Base-by-base conservation (phyloP, 2,329 filamentous ascomycete genomes). In the Colletotrichum cereale region DNA sequence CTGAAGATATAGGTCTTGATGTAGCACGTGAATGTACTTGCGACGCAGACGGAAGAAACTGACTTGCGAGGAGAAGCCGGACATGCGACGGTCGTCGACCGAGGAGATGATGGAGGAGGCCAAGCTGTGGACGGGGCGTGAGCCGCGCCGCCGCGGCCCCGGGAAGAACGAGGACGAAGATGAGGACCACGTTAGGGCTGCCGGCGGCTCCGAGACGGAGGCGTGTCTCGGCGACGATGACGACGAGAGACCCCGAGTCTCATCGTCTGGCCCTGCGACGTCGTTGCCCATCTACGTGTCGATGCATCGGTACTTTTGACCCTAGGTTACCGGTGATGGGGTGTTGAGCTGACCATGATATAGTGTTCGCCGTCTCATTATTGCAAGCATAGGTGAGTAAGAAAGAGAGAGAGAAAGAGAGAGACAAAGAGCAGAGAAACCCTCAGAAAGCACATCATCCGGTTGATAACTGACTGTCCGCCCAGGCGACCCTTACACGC, bases 401-500 rank as follows among this genome's bases (percentile, higher is more conserved):
- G 10, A n/a, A 55, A 40, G 10, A n/a, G n/a, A n/a, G n/a, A n/a
- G n/a, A n/a, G n/a, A n/a, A n/a, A n/a, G n/a, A n/a, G n/a, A n/a
- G n/a, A n/a, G n/a, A n/a, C n/a, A n/a, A n/a, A n/a, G n/a, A n/a
- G n/a, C n/a, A n/a, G n/a, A n/a, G n/a, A n/a, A n/a, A n/a, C n/a
- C 48, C 6, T 38, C 38, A 2, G 16, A 24, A 14, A 16, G 11
- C n/a, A 1, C 26, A 18, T 8, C 36, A 16, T 55, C 6, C 16
- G 36, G 21, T 4, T n/a, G 10, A 16, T 31, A 7, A n/a, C 56
- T 67, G 29, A 66, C 47, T 18, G 16, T 34, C 12, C 26, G 29
- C 53, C 6, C 26, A 83, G 82, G 84, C 75, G 83, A 84, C 62
- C 81, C 81, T 5, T 84, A 84, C 69, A 84, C 83, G 1, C 74